Evolutionary conservation across 768 basidiomycete species (phyloP).

Genomic region (Boletus vermiculosoides): DNA sequence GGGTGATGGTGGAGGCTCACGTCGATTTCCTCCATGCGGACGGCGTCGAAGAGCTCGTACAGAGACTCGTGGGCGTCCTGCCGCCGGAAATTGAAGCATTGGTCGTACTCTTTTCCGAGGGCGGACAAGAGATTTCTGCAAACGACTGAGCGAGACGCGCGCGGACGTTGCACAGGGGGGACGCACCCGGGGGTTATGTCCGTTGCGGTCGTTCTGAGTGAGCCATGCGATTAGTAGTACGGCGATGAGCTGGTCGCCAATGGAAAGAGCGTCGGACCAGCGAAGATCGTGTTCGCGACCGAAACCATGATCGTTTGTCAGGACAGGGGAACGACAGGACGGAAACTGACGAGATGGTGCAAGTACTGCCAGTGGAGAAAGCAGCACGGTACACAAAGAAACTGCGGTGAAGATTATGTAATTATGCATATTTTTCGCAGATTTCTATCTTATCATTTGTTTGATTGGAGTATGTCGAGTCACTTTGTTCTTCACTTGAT

Average conservation of each 20-base stretch:
- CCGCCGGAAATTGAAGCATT: conserved; percentile 91
- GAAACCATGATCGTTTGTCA: conserved; percentile 57
- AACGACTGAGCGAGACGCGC: not conserved
- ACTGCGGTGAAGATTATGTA: too few species aligned
- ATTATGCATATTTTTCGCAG: too few species aligned
- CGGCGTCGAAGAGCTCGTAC: conserved; percentile 85
- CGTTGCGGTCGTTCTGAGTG: conserved; percentile 51
- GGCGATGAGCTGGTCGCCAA: conserved; percentile 65
- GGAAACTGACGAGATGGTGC: too few species aligned
- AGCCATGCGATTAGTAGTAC: conserved; percentile 65
- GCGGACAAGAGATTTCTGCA: conserved; percentile 59
- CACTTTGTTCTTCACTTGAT: not conserved
- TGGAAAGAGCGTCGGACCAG: conserved; percentile 61
- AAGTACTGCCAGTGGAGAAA: too few species aligned
- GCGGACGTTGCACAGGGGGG: not conserved
- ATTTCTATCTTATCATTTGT: too few species aligned
- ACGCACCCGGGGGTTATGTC: conserved; percentile 67
- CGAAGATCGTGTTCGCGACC: conserved; percentile 42
- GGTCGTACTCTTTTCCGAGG: conserved; percentile 84
- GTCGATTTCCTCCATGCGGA: too few species aligned
- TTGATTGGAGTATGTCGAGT: not conserved
- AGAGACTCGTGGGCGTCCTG: conserved; percentile 96
- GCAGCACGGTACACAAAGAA: too few species aligned
- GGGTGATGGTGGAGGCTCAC: conserved; percentile 24
- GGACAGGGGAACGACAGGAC: conserved; percentile 46